These are phyloP conservation scores for Fusarium equiseti DNA, from an alignment of 2,329 filamentous ascomycete species.

Conservation along the genomic window DNA sequence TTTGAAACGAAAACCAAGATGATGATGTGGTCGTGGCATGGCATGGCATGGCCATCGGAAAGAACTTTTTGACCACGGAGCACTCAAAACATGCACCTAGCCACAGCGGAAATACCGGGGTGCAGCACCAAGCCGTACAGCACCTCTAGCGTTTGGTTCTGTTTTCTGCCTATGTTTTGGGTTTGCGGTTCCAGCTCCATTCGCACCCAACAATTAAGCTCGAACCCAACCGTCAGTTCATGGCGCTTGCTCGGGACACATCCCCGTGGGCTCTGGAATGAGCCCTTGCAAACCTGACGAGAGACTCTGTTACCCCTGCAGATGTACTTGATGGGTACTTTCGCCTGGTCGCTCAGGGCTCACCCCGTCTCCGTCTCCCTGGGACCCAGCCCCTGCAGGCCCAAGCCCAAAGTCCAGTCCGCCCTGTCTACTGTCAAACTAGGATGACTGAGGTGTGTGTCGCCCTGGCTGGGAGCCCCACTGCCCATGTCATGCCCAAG, in stretches of 20 bases:
- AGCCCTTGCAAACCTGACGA: constrained; percentile 36
- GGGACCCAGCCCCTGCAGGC: constrained; percentile 33
- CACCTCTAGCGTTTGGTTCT: constrained; percentile 3
- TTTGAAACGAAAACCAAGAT: constrained; percentile 22
- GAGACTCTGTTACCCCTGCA: constrained; percentile 33
- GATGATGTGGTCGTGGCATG: constrained; percentile 24
- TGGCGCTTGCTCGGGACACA: constrained; percentile 45
- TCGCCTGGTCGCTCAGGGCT: constrained; percentile 16
- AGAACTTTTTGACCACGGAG: constrained; percentile 19
- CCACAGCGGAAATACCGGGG: constrained; percentile 48
- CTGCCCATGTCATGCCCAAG: constrained; percentile 47
- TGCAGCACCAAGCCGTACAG: constrained; percentile 8
- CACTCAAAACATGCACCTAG: constrained; percentile 35
- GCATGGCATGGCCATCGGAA: background rate
- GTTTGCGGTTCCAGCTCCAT: constrained; percentile 20
- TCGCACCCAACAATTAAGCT: constrained; percentile 50
- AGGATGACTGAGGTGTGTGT: constrained; percentile 38
- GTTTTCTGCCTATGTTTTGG: constrained; percentile 1
- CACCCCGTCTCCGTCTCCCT: constrained; percentile 36
- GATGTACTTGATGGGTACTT: constrained; percentile 45
- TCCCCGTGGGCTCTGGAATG: constrained; percentile 38
- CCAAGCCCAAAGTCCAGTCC: constrained; percentile 41
- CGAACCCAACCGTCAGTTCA: constrained; percentile 47
- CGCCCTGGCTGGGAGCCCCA: constrained; percentile 43
- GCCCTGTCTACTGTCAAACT: constrained; percentile 49